Conservation (phyloP, 305 asterid genomes). For the Striga hermonthica region DNA sequence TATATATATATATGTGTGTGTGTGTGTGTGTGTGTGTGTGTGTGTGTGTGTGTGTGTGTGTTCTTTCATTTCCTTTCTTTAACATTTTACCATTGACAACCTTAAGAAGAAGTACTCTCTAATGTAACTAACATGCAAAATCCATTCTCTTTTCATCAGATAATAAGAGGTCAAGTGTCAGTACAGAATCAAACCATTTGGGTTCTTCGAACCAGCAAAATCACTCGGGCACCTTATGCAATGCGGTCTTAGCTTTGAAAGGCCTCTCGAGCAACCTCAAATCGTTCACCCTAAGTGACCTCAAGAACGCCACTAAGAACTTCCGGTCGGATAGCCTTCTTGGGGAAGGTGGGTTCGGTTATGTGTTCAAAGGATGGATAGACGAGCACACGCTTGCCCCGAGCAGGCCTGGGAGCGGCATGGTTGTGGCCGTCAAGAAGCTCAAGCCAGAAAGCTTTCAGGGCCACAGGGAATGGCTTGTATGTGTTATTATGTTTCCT, state of each 20-base stretch:
- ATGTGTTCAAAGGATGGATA: conserved; percentile 83
- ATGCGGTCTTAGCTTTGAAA: conserved; percentile 22
- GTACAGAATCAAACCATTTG: conserved; percentile 18
- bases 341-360: conserved; percentile 87
- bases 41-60: too few species aligned
- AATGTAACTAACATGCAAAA: not conserved
- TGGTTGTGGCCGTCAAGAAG: conserved; percentile 72
- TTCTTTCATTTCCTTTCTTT: not conserved
- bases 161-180: conserved; percentile 29
- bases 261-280: conserved; percentile 47
- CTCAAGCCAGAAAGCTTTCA: conserved; percentile 69
- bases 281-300: conserved; percentile 58
- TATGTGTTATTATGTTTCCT: conserved; percentile 32
- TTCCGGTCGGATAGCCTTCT: conserved; percentile 66
- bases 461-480: conserved; percentile 91
- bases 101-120: too few species aligned
- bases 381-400: conserved; percentile 60
- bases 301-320: conserved; percentile 62
- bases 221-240: conserved; percentile 24
- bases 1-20: too few species aligned
- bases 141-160: conserved; percentile 30
- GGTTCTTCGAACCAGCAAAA: conserved; percentile 23
- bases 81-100: too few species aligned
- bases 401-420: conserved; percentile 61
- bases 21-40: too few species aligned